A percentile compares a stretch with the other conserved stretches of the same genome.
phyloP scores from a whole-genome alignment of 768 basidiomycete genomes.

The Agaricus bisporus region DNA sequence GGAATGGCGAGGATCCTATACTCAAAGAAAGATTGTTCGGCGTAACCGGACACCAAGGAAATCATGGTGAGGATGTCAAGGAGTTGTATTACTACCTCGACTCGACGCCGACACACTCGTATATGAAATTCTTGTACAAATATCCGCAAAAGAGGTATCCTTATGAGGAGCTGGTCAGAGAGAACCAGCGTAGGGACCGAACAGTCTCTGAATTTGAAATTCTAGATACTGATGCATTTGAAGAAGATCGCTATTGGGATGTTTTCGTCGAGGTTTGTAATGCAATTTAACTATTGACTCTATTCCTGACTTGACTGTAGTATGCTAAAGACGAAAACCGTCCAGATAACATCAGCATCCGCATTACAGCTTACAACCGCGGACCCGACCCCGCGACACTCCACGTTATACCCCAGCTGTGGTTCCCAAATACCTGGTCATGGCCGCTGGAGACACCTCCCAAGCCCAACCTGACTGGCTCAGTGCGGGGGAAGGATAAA shows the following conservation, averaged over 20 bases:
- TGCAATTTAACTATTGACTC: not conserved
- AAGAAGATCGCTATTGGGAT: constrained; percentile 96
- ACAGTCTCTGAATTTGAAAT: constrained; percentile 92
- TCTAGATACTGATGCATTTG: constrained; percentile 86
- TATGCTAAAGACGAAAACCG: constrained; percentile 97
- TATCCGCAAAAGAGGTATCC: constrained; percentile 92
- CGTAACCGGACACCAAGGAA: constrained; percentile 94
- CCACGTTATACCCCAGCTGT: constrained; percentile 92
- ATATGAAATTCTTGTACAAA: constrained; percentile 99
- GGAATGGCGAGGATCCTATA: constrained; percentile 94
- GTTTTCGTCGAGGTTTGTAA: constrained; percentile 87
- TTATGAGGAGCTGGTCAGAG: constrained; percentile 87
- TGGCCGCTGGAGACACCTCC: constrained; percentile 71
- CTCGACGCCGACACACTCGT: constrained; percentile 97
- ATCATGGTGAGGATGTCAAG: constrained; percentile 99
- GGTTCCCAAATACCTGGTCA: constrained; percentile 99
- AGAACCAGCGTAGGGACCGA: constrained; percentile 76
- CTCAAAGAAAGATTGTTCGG: constrained; percentile 97
- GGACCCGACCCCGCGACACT: constrained; percentile 92
- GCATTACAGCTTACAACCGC: constrained; percentile 95
- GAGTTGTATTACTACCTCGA: constrained; percentile 99
- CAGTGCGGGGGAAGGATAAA: constrained; percentile 41
- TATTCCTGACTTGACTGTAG: constrained; percentile 30
- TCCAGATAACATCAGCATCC: constrained; percentile 82
- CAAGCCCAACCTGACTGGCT: constrained; percentile 55